Evolutionary conservation across 1,139 yeast genomes (phyloP).

Genomic region (Magnusiomyces sp.): DNA sequence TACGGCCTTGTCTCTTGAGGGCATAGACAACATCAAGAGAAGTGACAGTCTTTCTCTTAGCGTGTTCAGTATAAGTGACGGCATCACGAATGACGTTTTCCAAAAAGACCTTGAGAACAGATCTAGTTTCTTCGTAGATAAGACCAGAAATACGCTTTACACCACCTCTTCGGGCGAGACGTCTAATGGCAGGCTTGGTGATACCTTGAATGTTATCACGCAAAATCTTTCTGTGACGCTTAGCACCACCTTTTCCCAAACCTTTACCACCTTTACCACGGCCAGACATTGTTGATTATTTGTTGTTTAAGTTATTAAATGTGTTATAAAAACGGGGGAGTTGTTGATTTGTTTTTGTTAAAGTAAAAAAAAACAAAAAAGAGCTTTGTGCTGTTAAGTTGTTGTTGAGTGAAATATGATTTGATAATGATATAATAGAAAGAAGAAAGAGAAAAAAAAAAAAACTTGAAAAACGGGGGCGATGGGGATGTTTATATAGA

Average conservation of each 20-base stretch:
- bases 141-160: constrained; percentile 99
- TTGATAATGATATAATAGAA: constrained; percentile 6
- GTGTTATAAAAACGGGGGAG: background rate
- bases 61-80: constrained; percentile 98
- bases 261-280: constrained; percentile 99
- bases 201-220: constrained; percentile 99
- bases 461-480: constrained; percentile 3
- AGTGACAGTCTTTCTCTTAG: constrained; percentile 99
- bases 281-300: constrained; percentile 69
- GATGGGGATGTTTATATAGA: too few species aligned
- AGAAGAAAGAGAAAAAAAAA: background rate
- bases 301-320: constrained; percentile 9
- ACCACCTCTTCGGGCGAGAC: constrained; percentile 99
- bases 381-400: constrained; percentile 7
- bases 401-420: too few species aligned
- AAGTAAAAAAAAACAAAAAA: background rate
- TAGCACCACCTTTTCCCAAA: constrained; percentile 98
- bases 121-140: constrained; percentile 98
- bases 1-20: constrained; percentile 99
- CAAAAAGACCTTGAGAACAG: constrained; percentile 89
- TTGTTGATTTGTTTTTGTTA: background rate
- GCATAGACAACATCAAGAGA: constrained; percentile 98
- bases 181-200: constrained; percentile 99
- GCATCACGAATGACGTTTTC: constrained; percentile 98
- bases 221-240: constrained; percentile 99